Percentiles rank a stretch among this genome's conserved stretches.
phyloP scores from a whole-genome alignment of 176 grass and related monocot species.

The Dendrocalamus sinicus region DNA sequence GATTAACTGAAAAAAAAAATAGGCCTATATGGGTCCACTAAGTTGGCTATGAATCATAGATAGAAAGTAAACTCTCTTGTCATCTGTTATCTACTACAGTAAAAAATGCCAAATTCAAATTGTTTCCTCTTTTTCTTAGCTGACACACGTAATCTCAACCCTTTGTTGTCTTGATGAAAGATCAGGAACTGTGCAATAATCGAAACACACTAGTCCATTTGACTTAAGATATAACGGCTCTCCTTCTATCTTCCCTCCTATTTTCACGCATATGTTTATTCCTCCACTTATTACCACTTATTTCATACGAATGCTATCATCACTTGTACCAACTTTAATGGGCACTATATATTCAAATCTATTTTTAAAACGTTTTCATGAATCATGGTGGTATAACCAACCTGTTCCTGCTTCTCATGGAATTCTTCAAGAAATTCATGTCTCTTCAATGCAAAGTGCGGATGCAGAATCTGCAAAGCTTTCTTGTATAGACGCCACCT shows the following conservation, averaged over 20 bases:
- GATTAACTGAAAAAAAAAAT: background rate
- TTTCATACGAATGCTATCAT: constrained; percentile 17
- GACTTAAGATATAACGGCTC: background rate
- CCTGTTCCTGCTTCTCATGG: constrained; percentile 99
- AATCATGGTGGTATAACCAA: constrained; percentile 42
- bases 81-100: background rate
- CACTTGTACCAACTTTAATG: constrained; percentile 11
- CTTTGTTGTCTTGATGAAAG: constrained; percentile 12
- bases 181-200: constrained; percentile 3
- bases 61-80: constrained; percentile 24
- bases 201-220: constrained; percentile 3
- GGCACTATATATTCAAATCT: constrained; percentile 18
- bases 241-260: constrained; percentile 5
- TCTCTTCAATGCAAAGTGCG: constrained; percentile 91
- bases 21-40: background rate
- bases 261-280: constrained; percentile 31
- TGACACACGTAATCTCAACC: background rate
- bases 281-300: background rate
- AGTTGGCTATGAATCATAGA: background rate
- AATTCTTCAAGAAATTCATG: constrained; percentile 93
- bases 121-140: background rate
- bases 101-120: background rate
- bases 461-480: constrained; percentile 91
- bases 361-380: background rate
- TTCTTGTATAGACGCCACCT: constrained; percentile 97